Conservation (phyloP, 257 asterid genomes). For the Anisodus tanguticus region DNA sequence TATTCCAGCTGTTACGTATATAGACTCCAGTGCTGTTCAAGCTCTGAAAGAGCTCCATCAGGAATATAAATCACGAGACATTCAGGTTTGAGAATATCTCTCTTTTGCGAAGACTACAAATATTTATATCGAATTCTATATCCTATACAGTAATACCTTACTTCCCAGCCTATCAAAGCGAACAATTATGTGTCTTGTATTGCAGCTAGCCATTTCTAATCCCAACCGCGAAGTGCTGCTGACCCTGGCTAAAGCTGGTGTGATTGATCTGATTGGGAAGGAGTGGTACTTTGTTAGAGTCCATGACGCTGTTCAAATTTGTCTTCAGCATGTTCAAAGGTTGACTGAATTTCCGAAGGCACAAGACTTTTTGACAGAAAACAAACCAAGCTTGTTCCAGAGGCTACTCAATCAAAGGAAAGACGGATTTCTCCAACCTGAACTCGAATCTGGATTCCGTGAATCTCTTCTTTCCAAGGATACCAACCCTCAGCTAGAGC, state of each 20-base stretch:
- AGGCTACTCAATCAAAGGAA: conserved; percentile 55
- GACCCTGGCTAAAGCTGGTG: conserved; percentile 70
- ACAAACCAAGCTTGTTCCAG: conserved; percentile 52
- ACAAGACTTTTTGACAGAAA: conserved; percentile 45
- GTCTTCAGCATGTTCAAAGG: conserved; percentile 73
- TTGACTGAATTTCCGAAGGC: conserved; percentile 48
- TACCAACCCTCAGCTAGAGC: conserved; percentile 58
- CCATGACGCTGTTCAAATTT: conserved; percentile 94
- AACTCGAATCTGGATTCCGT: conserved; percentile 64
- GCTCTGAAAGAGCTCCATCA: conserved; percentile 84
- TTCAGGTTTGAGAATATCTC: conserved; percentile 60
- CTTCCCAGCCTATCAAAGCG: not conserved
- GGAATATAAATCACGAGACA: conserved; percentile 84
- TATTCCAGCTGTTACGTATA: conserved; percentile 83
- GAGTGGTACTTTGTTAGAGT: conserved; percentile 94
- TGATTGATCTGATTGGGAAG: conserved; percentile 78
- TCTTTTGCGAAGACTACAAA: not conserved
- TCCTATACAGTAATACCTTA: conserved; percentile 1
- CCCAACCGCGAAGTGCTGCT: conserved; percentile 81
- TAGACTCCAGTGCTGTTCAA: conserved; percentile 96
- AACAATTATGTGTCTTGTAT: not conserved
- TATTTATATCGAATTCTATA: not conserved
- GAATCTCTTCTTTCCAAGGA: conserved; percentile 38
- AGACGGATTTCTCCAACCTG: conserved; percentile 55
- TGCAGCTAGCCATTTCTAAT: conserved; percentile 88